These are phyloP conservation scores for Comarum palustre DNA, from an alignment of 306 rosid genomes.

Conservation along the genomic window DNA sequence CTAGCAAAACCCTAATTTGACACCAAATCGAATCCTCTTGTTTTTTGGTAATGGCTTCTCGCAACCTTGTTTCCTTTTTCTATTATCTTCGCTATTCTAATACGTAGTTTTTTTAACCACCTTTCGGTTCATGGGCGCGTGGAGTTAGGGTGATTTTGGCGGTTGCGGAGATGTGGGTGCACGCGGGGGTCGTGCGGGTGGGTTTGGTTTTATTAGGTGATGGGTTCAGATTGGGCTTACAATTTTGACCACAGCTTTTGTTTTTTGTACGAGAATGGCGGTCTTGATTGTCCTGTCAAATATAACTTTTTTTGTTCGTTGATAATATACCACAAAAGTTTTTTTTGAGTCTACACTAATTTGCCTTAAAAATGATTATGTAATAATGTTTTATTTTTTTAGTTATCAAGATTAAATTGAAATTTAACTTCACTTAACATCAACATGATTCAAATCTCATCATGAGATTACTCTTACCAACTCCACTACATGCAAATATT, in stretches of 20 bases:
- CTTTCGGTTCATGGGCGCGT: slow-evolving; percentile 22
- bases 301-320: no score
- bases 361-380: no score
- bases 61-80: background rate
- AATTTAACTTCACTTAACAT: no score
- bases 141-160: background rate
- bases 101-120: background rate
- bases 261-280: background rate
- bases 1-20: slow-evolving; percentile 34
- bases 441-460: no score
- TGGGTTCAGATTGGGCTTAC: background rate
- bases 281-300: background rate
- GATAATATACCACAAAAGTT: no score
- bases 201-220: background rate
- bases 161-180: background rate
- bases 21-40: slow-evolving; percentile 22
- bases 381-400: no score
- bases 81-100: background rate
- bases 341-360: no score
- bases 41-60: slow-evolving; percentile 15
- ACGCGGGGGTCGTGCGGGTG: slow-evolving; percentile 24
- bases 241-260: background rate
- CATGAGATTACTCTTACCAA: no score
- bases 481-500: no score
- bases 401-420: no score